phyloP scores from a whole-genome alignment of 2,329 filamentous ascomycete species.

The Beauveria caledonica region DNA sequence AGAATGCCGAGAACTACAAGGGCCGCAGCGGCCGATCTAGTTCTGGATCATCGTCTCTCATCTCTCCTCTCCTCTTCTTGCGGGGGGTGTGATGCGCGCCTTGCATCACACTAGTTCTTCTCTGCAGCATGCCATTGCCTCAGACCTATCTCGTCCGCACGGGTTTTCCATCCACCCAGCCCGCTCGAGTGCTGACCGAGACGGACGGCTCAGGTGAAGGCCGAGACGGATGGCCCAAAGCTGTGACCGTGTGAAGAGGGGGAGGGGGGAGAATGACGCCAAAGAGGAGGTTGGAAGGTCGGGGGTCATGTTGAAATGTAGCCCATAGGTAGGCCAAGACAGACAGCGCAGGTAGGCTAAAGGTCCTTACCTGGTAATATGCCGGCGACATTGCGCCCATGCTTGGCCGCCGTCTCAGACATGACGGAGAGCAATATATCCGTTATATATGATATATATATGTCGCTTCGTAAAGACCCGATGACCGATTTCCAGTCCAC shows the following conservation, averaged over 20 bases:
- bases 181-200: background rate
- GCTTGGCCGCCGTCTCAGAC: background rate
- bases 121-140: background rate
- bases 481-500: too few species aligned
- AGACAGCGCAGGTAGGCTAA: too few species aligned
- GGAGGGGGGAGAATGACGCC: background rate
- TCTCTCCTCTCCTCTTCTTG: background rate
- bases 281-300: background rate
- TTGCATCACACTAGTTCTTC: constrained; percentile 1
- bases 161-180: background rate
- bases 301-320: too few species aligned
- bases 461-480: background rate
- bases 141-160: too few species aligned
- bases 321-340: too few species aligned
- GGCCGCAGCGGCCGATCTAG: constrained; percentile 1
- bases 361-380: background rate
- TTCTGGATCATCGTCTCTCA: background rate
- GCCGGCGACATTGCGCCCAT: background rate
- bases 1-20: background rate
- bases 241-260: too few species aligned
- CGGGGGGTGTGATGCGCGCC: background rate
- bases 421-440: background rate
- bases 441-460: too few species aligned
- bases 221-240: too few species aligned
- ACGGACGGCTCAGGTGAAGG: background rate